Conservation (phyloP, 2,329 filamentous ascomycete genomes). For the Geosmithia morbida region DNA sequence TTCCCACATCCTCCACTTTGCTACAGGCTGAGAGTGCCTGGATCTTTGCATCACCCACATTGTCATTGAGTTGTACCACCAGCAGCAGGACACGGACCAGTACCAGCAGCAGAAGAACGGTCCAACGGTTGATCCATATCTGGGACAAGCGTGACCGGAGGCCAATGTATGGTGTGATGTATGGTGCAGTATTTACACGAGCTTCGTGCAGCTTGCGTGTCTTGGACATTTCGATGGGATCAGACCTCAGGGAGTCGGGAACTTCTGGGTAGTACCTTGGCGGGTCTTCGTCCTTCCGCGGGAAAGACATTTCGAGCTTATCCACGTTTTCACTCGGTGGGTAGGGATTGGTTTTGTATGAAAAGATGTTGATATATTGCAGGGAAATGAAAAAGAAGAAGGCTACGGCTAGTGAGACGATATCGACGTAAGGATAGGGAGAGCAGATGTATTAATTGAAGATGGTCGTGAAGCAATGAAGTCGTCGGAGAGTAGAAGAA, state of each 20-base stretch:
- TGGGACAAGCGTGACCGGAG: conserved; percentile 82
- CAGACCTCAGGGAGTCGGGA: conserved; percentile 19
- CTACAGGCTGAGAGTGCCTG: conserved; percentile 83
- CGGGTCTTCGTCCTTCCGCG: conserved; percentile 15
- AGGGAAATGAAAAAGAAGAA: not conserved
- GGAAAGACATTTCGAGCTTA: conserved; percentile 21
- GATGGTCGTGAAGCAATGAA: conserved; percentile 2
- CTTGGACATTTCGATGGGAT: conserved; percentile 20
- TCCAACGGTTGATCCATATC: conserved; percentile 97
- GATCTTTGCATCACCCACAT: conserved; percentile 60
- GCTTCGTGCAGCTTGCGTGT: conserved; percentile 14
- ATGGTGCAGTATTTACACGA: conserved; percentile 44
- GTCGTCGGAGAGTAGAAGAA: conserved; percentile 2
- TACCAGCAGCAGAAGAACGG: conserved; percentile 73
- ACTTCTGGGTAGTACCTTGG: conserved; percentile 18
- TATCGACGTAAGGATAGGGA: not conserved
- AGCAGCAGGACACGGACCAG: conserved; percentile 70
- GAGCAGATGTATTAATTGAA: not conserved
- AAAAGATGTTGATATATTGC: not conserved
- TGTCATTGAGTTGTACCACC: conserved; percentile 54
- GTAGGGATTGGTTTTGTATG: not conserved
- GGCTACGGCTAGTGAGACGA: conserved; percentile 1
- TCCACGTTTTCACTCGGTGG: conserved; percentile 10
- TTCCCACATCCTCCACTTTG: conserved; percentile 84
- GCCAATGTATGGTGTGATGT: conserved; percentile 82